Base-by-base conservation (phyloP, 768 basidiomycete genomes). In the Mycena maculata region DNA sequence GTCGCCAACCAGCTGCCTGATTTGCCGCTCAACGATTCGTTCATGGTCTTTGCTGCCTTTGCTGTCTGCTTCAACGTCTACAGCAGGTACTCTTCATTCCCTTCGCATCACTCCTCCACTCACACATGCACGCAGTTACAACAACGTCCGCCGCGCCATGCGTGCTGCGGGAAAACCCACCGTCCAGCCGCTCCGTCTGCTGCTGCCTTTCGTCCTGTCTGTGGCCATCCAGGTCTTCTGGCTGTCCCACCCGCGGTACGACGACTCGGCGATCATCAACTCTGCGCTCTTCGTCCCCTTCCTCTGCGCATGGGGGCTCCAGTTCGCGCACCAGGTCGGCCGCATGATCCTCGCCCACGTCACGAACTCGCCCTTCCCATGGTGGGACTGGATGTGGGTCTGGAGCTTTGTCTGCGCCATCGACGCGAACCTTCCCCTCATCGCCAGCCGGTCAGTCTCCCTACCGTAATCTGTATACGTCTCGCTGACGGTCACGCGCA, bases 331-430 rank as follows among this genome's bases (percentile, higher is more conserved):
- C 69, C 91, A 96, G 76, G 96, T 98, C 39, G 94, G 95, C 13
- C 83, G 91, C 70, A 92, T 99, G 85, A 99, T 98, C 73, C 81
- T 98, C 49, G 93, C 96, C 1, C 98, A 99, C 77, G 89, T 98
- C 30, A 96, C 96, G 56, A 89, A 88, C 68, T 82, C 86, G 47
- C 81, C 88, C 6, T 97, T 98, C 83, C 98, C 98, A 0, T 82
- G 86, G 74, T 96, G 92, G 88, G 93, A 96, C 75, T 87, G 86
- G 73, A 87, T 96, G 76, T 96, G 96, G 90, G 76, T 94, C 10
- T 93, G 92, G 89, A 93, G 88, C 68, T 76, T 88, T 3, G 74
- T 94, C 16, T 92, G 90, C 4, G 92, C 92, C 1, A 64, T 94
- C 16, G 97, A 99, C 75, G 95, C 93, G 3, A 94, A 96, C 76